Percentiles rank a stretch among this genome's conserved stretches.
These are phyloP conservation scores for Malassezia vespertilionis DNA, from an alignment of 1,284 basidiomycete genomes.

Conservation along the genomic window DNA sequence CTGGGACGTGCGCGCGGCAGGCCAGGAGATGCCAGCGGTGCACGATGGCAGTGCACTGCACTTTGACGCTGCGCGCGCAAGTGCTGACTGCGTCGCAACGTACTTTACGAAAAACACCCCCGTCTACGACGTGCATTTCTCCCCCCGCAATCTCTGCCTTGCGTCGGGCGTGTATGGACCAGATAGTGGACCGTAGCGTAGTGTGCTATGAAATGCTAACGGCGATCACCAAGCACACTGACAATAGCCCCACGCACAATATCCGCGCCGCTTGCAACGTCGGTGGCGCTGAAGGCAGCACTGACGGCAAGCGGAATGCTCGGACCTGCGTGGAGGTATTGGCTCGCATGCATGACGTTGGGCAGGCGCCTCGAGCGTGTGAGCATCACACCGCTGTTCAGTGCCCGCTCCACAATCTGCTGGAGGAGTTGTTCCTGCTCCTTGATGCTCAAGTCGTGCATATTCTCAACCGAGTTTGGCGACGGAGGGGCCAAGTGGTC, in stretches of 20 bases:
- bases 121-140: conserved; percentile 81
- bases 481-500: conserved; percentile 14
- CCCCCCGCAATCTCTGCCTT: conserved; percentile 81
- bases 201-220: neutral
- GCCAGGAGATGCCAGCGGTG: conserved; percentile 42
- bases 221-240: conserved; percentile 54
- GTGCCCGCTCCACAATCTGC: conserved; percentile 32
- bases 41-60: conserved; percentile 15
- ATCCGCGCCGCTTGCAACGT: conserved; percentile 73
- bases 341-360: conserved; percentile 26
- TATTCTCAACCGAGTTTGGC: neutral
- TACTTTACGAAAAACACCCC: conserved; percentile 93
- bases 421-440: conserved; percentile 36
- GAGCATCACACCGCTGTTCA: conserved; percentile 37
- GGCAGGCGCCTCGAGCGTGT: conserved; percentile 28
- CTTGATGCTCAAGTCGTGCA: conserved; percentile 26
- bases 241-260: conserved; percentile 64
- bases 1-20: conserved; percentile 83
- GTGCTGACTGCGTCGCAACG: conserved; percentile 71
- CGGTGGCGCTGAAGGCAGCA: conserved; percentile 70
- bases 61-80: conserved; percentile 1
- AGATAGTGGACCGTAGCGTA: neutral
- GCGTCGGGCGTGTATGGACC: conserved; percentile 57
- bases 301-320: conserved; percentile 73
- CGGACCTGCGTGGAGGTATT: conserved; percentile 51